A percentile compares a stretch with the other conserved stretches of the same genome.
These are phyloP conservation scores for Taphrina flavorubra DNA, from an alignment of 1,139 yeast species.

Conservation along the genomic window DNA sequence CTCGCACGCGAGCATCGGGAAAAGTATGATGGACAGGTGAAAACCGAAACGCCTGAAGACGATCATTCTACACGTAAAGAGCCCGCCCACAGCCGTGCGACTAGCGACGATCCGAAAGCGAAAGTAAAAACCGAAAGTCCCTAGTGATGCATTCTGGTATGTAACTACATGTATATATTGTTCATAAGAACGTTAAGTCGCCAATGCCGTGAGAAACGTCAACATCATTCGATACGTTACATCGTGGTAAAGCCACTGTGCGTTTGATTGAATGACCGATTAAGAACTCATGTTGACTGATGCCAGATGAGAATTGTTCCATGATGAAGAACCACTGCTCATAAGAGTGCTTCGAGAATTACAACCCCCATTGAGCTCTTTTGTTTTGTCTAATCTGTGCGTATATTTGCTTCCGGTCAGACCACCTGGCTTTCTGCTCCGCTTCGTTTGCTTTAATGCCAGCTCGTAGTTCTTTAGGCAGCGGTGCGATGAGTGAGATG, in stretches of 20 bases:
- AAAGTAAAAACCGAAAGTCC: conserved; percentile 1
- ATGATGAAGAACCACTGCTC: no score
- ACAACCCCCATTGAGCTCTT: conserved; percentile 34
- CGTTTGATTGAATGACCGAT: no score
- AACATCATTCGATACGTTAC: neutral
- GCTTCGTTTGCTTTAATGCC: conserved; percentile 12
- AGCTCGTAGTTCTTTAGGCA: conserved; percentile 17
- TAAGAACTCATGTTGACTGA: no score
- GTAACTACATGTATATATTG: neutral
- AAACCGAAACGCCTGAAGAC: neutral
- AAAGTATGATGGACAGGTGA: neutral
- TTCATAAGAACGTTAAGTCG: neutral
- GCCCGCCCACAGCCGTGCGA: neutral
- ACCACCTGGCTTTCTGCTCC: conserved; percentile 34
- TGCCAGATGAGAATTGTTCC: no score
- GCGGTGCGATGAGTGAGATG: conserved; percentile 38
- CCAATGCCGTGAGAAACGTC: neutral
- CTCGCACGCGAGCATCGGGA: conserved; percentile 18
- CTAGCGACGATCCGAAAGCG: no score
- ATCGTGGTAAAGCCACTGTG: no score
- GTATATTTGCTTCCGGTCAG: conserved; percentile 32
- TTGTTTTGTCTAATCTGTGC: conserved; percentile 34
- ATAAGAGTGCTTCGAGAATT: no score
- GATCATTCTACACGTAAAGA: neutral
- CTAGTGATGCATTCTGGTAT: neutral